These are phyloP conservation scores for Phylloporus sp. DNA, from an alignment of 768 basidiomycete genomes.

Conservation along the genomic window DNA sequence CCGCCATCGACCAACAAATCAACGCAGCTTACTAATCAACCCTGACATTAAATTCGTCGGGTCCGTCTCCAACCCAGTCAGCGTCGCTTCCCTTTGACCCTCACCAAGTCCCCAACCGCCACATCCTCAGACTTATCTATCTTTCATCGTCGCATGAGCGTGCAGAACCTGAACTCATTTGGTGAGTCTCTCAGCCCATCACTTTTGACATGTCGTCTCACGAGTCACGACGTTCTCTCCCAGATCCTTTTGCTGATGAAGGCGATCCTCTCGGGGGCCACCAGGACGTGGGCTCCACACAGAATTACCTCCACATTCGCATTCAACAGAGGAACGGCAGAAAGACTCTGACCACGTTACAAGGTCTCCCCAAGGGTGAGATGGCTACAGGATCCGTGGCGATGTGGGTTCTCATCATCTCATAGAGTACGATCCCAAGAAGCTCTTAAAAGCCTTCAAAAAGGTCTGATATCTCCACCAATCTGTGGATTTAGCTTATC, in stretches of 20 bases:
- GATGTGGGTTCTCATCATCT: conserved; percentile 13
- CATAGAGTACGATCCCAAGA: conserved; percentile 96
- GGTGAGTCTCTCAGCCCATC: conserved; percentile 41
- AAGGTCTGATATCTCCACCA: conserved; percentile 53
- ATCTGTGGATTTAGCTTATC: conserved; percentile 7
- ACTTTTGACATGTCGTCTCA: conserved; percentile 4
- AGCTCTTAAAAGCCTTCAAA: conserved; percentile 98
- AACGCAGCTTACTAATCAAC: conserved; percentile 23
- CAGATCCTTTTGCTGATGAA: conserved; percentile 97
- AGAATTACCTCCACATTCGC: conserved; percentile 91
- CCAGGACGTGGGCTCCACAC: conserved; percentile 75
- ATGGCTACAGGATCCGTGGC: conserved; percentile 1
- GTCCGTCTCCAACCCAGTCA: conserved; percentile 7
- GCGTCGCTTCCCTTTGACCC: conserved; percentile 19
- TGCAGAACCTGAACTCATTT: conserved; percentile 84
- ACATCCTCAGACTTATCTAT: conserved; percentile 45
- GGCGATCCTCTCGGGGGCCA: conserved; percentile 74
- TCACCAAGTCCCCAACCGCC: conserved; percentile 36
- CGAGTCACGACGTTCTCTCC: conserved; percentile 14
- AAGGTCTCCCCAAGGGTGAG: conserved; percentile 88
- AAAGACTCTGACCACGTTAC: conserved; percentile 96
- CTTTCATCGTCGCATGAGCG: conserved; percentile 81
- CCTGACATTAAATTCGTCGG: conserved; percentile 23
- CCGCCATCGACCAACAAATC: conserved; percentile 2
- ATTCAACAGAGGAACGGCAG: conserved; percentile 99